Evolutionary conservation across 2,329 filamentous ascomycete species (phyloP), one percentile per base, ranked within the genome.

Genomic region (Fonsecaea monophora): DNA sequence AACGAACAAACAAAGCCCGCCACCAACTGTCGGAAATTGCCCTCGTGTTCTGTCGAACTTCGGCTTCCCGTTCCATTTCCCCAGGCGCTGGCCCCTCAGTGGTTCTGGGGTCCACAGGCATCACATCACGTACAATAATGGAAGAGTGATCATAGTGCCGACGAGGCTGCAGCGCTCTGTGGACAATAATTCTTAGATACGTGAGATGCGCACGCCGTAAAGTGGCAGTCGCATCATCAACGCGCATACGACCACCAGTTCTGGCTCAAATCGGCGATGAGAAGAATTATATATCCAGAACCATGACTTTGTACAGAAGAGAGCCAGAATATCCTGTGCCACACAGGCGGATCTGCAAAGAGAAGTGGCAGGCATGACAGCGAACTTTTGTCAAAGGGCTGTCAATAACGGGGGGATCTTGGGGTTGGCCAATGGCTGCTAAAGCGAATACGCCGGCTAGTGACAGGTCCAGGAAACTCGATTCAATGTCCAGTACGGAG

Each of bases 21-120:
- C 42, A 32, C 34, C 48, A 25, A 37, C 53, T 9, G 6, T 63
- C 60, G 60, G 60, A 63, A 63, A 63, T 63, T 63, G 32, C 50
- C 21, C 38, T 63, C 60, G 60, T 63, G 40, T 57, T 25, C 37
- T 42, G 15, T 42, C 55, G 38, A 40, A 30, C 37, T 58, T 42
- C 32, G 35, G 53, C 32, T 18, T 30, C 35, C 9, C 45, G 12
- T 50, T 50, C 45, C 45, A 50, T 55, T 55, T 55, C 53, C 53
- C 53, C 53, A 55, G 53, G 53, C 53, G 35, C 35, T 37, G 53
- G 18, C 45, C 21, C 45, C 9, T 18, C 10, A 10, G 30, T 50
- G 45, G 45, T 7, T 25, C 45, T 50, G 10, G 21, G 21, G 25
- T 50, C 45, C 45, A 50, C 18, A 12, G 21, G 21, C 45, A 50